Base-by-base conservation (phyloP, 176 grass and related monocot genomes). In the Triticum dicoccoides region DNA sequence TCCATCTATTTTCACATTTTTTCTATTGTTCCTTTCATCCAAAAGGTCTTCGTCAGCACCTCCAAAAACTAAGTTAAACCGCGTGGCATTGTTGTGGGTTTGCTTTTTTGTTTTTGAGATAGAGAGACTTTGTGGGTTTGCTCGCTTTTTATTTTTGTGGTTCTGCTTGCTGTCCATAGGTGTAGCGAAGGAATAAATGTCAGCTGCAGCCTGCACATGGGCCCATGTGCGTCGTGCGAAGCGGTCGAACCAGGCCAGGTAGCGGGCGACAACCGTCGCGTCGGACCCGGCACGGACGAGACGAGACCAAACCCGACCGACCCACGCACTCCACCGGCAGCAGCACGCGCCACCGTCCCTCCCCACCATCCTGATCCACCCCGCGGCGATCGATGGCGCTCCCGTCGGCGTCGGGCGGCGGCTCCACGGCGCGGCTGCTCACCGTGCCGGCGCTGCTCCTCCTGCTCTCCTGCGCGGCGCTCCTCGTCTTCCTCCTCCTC, bases 301-400 rank as follows among this genome's bases (percentile, higher is more conserved):
- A 32, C 37, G 78, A 63, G 72, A 90, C 74, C 44, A 65, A 61
- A 15, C n/a, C 17, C 49, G 47, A 51, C 49, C 49, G 51, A 54
- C 51, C 51, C 15, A 35, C 5, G 25, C 79, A 9, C 25, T 8
- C 15, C 38, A 3, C 38, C 51, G 13, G 34, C 67, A 25, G 71
- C 6, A 74, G 41, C 71, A 52, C 49, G 49, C 49, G n/a, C 77
- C 58, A 20, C 59, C 70, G 23, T 14, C 44, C 44, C 11, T 0
- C 54, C 8, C 69, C 68, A 72, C 58, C 70, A 10, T 80, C 84
- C 80, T 80, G 80, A 83, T 59, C 80, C 42, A 15, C 2, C 49
- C 72, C 30, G n/a, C 84, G 63, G 2, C 77, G 82, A 93, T 88
- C 77, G 82, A 93, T 96, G 91, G 89, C 87, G 84, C 80, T 96